Conservation (phyloP, 106 monocot species). For the Apostasia ramifera region DNA sequence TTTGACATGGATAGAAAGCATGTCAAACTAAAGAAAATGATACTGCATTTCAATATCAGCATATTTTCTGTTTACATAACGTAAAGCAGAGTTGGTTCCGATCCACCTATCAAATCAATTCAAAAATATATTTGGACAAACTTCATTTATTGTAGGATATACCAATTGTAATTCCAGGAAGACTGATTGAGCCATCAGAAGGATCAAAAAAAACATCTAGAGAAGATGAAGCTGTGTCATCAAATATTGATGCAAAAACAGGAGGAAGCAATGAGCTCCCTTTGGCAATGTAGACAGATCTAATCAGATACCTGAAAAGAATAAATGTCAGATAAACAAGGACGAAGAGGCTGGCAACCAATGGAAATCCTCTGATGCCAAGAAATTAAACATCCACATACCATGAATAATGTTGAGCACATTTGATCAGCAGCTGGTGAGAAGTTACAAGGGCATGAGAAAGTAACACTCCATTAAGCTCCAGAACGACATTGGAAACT, state of each 20-base stretch:
- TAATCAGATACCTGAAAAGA: conserved; percentile 63
- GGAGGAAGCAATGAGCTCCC: conserved; percentile 88
- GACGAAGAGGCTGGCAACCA: background rate
- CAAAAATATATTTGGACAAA: background rate
- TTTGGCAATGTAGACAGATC: conserved; percentile 75
- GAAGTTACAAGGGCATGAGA: conserved; percentile 78
- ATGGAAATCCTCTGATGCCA: background rate
- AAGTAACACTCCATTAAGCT: conserved; percentile 83
- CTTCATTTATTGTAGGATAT: conserved; percentile 5
- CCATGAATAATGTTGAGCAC: conserved; percentile 94
- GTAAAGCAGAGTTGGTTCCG: too few relatives aligned
- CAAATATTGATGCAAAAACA: conserved; percentile 89
- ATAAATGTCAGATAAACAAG: background rate
- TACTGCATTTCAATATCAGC: too few relatives aligned
- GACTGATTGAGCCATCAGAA: conserved; percentile 70
- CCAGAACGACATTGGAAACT: conserved; percentile 50
- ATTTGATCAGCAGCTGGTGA: conserved; percentile 71
- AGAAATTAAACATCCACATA: conserved; percentile 19
- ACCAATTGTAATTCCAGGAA: conserved; percentile 87
- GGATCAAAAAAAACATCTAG: conserved; percentile 97
- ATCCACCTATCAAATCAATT: background rate
- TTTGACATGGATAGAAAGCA: too few relatives aligned
- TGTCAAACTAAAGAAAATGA: too few relatives aligned
- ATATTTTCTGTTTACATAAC: too few relatives aligned
- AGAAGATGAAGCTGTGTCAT: conserved; percentile 82